Base-by-base conservation (phyloP, 192 early-diverging fungal genomes). In the Chytriomyces confervae region DNA sequence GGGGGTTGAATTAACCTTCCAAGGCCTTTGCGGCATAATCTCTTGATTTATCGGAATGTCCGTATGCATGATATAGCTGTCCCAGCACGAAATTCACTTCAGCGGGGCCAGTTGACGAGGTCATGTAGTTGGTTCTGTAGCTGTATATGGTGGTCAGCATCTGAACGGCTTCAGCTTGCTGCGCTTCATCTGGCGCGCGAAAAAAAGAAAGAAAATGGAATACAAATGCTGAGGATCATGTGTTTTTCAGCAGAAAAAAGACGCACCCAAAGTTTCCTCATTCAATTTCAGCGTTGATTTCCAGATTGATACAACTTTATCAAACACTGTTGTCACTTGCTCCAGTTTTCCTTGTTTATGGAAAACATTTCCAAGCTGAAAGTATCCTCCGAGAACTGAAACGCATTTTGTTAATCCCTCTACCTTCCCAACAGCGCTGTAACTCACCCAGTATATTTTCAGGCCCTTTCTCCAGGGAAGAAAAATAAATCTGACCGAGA, bases 321-420 rank as follows among this genome's bases (percentile, higher is more conserved):
- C 86, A 65, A 80, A 88, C 8, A 83, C 73, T 11, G 83, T 77
- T 24, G 78, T 18, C n/a, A 79, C 78, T 53, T 83, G 63, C 5
- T 82, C 82, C 44, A 71, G 50, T 13, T 66, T 72, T 16, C 67
- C 75, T 57, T 80, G 77, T 24, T 77, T 79, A 24, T 86, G 77
- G 66, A 88, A 83, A 9, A 88, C 72, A n/a, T 60, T 80, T 18
- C 79, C 88, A 20, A 89, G 80, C n/a, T 89, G 87, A 67, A 83
- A 89, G 61, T 85, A 89, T 9, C 87, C 88, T 16, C 88, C 88
- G 7, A 86, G 76, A 27, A 88, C 87, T 76, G 68, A 7, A n/a
- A 65, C 53, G 2, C 23, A 4, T n/a, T 57, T 13, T 13, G 13
- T 57, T 57, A 57, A 20, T 0, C 3, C 13, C 13, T 57, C 16